A percentile compares a stretch with the other conserved stretches of the same genome.
Evolutionary conservation across 2,329 filamentous ascomycete species (phyloP).

Genomic region (Reticulascus tulasneorum): DNA sequence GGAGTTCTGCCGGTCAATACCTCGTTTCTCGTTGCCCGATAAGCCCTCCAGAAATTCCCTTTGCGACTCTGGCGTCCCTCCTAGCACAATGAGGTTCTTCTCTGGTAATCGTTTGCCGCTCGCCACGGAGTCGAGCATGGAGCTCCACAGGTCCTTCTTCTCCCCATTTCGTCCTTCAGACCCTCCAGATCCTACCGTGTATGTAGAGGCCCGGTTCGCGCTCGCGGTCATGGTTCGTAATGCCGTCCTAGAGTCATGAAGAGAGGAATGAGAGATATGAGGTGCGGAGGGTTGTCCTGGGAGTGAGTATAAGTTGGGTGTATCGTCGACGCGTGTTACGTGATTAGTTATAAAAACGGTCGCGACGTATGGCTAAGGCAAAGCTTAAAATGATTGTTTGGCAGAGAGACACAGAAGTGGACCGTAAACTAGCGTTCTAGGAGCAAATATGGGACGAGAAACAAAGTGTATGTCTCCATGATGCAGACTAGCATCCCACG

Average conservation of each 20-base stretch:
- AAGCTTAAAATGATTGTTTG: too few species aligned
- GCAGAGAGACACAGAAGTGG: too few species aligned
- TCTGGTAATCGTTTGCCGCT: constrained; percentile 86
- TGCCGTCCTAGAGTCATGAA: constrained; percentile 7
- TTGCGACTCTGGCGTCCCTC: constrained; percentile 78
- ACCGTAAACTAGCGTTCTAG: accelerated
- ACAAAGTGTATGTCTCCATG: constrained; percentile 1
- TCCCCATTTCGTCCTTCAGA: constrained; percentile 59
- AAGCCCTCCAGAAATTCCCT: constrained; percentile 73
- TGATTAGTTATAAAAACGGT: too few species aligned
- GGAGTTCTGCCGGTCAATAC: constrained; percentile 49
- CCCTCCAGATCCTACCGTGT: constrained; percentile 50
- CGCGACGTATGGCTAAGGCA: constrained; percentile 7
- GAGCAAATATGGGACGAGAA: neutral
- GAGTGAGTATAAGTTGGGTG: constrained; percentile 1
- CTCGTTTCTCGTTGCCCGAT: constrained; percentile 50
- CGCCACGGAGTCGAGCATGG: constrained; percentile 85
- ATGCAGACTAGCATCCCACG: neutral
- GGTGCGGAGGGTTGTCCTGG: constrained; percentile 3
- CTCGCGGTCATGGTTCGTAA: constrained; percentile 42
- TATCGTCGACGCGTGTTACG: neutral
- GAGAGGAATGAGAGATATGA: neutral
- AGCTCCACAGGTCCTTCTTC: constrained; percentile 90
- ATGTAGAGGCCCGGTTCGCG: constrained; percentile 54
- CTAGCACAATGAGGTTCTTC: constrained; percentile 84